Evolutionary conservation across 2,329 filamentous ascomycete species (phyloP).

Genomic region (Clonostachys rhizophaga): DNA sequence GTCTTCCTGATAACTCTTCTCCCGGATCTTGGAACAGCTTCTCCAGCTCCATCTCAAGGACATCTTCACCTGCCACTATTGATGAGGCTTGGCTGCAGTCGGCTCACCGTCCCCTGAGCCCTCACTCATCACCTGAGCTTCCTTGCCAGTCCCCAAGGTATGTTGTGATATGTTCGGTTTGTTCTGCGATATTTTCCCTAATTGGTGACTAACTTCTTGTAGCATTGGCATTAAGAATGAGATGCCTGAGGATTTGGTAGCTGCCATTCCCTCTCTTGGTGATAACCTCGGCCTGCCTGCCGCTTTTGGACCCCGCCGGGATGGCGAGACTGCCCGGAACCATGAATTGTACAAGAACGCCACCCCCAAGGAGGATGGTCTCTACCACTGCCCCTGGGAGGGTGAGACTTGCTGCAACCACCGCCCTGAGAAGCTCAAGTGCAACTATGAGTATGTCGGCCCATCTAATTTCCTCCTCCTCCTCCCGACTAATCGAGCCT

Average conservation of each 20-base stretch:
- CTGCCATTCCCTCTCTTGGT: conserved; percentile 12
- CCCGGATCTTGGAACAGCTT: conserved; percentile 46
- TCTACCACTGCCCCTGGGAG: conserved; percentile 91
- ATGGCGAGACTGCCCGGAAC: conserved; percentile 55
- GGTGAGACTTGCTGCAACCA: conserved; percentile 71
- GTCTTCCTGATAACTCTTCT: conserved; percentile 43
- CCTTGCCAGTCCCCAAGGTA: conserved; percentile 50
- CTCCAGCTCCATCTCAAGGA: conserved; percentile 46
- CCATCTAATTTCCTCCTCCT: neutral
- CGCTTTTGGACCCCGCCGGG: conserved; percentile 40
- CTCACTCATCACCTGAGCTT: conserved; percentile 43
- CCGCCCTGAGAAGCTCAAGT: conserved; percentile 94
- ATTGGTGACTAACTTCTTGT: neutral
- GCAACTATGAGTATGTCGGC: conserved; percentile 88
- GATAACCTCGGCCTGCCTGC: conserved; percentile 21
- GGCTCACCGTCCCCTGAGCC: conserved; percentile 16
- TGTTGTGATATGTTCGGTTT: conserved; percentile 18
- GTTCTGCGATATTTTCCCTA: neutral
- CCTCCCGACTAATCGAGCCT: neutral
- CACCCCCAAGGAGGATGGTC: conserved; percentile 62
- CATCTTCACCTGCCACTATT: conserved; percentile 41
- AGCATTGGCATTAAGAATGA: conserved; percentile 17
- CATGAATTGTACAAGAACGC: conserved; percentile 69
- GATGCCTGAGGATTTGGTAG: conserved; percentile 10
- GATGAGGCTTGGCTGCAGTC: conserved; percentile 41